Evolutionary conservation across 2,329 filamentous ascomycete species (phyloP).

Genomic region (Penicillium paneum): DNA sequence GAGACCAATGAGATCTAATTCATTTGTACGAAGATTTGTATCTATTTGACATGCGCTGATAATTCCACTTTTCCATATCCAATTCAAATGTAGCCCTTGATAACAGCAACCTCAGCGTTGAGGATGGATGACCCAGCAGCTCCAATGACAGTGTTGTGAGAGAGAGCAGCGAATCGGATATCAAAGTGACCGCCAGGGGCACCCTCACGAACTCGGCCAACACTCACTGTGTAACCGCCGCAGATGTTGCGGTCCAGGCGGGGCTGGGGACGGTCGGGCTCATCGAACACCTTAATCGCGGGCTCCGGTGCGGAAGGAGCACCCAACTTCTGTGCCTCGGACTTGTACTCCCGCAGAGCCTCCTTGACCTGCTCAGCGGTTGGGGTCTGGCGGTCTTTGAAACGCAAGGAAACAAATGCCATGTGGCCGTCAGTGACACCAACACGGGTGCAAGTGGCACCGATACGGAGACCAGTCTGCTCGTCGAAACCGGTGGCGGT

Average conservation of each 20-base stretch:
- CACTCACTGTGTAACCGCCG: constrained; percentile 83
- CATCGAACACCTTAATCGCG: constrained; percentile 84
- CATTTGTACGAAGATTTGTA: constrained; percentile 1
- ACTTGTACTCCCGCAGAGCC: constrained; percentile 75
- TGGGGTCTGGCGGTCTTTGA: constrained; percentile 71
- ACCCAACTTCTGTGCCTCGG: constrained; percentile 76
- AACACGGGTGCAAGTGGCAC: constrained; percentile 87
- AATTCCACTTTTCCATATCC: constrained; percentile 16
- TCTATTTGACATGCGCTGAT: constrained; percentile 19
- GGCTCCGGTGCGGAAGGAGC: constrained; percentile 81
- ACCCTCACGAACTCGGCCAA: constrained; percentile 81
- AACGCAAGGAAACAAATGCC: constrained; percentile 85
- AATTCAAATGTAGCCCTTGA: constrained; percentile 74
- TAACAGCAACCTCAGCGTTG: constrained; percentile 86
- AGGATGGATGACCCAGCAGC: constrained; percentile 94
- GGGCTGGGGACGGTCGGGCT: constrained; percentile 86
- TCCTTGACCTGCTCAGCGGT: constrained; percentile 71
- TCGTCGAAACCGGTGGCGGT: constrained; percentile 73
- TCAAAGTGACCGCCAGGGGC: constrained; percentile 81
- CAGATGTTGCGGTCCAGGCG: constrained; percentile 82
- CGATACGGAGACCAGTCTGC: constrained; percentile 70
- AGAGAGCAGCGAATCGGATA: constrained; percentile 89
- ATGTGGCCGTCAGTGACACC: constrained; percentile 94
- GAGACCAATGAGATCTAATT: constrained; percentile 1
- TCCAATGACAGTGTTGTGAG: constrained; percentile 89